Evolutionary conservation across 225 moss, liverwort and hornwort species (phyloP), one percentile per base, ranked within the genome.

Genomic region (Bryoerythrophyllum caledonicum): DNA sequence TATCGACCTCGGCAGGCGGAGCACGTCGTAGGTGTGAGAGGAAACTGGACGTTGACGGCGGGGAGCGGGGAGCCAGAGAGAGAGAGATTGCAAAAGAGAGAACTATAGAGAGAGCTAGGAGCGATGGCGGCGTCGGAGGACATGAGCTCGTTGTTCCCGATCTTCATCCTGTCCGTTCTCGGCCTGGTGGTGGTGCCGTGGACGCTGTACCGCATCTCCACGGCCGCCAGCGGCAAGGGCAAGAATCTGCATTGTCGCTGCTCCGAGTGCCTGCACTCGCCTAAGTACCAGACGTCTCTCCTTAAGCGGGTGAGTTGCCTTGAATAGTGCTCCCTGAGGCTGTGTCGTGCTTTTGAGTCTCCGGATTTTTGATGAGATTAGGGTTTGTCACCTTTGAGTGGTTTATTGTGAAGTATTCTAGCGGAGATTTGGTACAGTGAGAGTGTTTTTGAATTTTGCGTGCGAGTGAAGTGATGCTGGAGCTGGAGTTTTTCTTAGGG

Each of bases 71-170:
- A 40, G 67, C 41, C 16, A 48, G 16, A 16, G 48, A 48, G 48
- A 17, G 17, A 48, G 17, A 16, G 17, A 48, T 37, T 37, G 14
- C 2, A 11, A 1, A 1, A 48, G 48, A 16, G 16, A 48, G 5
- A 6, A 16, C 16, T 26, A 60, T 10, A 57, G 57, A 12, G 26
- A 12, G 26, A 57, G 57, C 26, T 1, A 24, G 57, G 46, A 65
- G 82, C 72, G 14, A 99, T 99, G 97, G 93, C 89, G 79, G 88
- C 88, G n/a, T 86, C 91, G 7, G 99, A 94, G 77, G 99, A 95
- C 74, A 94, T 93, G 99, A 97, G 96, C 86, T 87, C 92, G 8
- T 82, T 99, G 65, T 95, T 99, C 40, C 99, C 99, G 49, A 95
- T 99, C 71, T 99, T 99, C 65, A 92, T 95, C 20, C 71, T 99